phyloP scores from a whole-genome alignment of 805 yeast genomes.

The Hermanozyma aechmeae region DNA sequence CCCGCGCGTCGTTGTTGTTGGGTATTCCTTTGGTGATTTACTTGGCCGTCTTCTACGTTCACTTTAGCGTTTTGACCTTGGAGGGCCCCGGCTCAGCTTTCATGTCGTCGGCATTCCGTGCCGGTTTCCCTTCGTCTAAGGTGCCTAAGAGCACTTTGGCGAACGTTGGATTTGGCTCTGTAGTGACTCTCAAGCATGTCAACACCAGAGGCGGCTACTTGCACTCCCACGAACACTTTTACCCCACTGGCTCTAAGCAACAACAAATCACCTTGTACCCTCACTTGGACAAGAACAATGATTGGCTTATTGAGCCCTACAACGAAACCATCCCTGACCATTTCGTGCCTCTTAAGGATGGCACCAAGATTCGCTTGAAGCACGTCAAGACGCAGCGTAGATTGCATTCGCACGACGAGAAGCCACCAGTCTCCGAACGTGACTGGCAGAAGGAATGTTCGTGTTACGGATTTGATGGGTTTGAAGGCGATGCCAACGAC shows the following conservation, averaged over 20 bases:
- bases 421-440: conserved; percentile 64
- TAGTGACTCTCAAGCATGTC: conserved; percentile 56
- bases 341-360: conserved; percentile 57
- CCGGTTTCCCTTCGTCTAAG: conserved; percentile 48
- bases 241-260: conserved; percentile 75
- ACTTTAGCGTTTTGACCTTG: conserved; percentile 44
- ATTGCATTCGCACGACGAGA: conserved; percentile 76
- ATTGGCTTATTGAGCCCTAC: conserved; percentile 63
- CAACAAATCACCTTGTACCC: conserved; percentile 79
- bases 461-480: conserved; percentile 68
- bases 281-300: conserved; percentile 65
- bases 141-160: conserved; percentile 53
- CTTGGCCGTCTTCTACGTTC: conserved; percentile 50
- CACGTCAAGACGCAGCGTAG: conserved; percentile 54
- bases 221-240: conserved; percentile 67
- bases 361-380: conserved; percentile 59
- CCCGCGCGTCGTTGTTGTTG: conserved; percentile 45
- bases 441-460: conserved; percentile 85
- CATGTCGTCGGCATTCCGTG: conserved; percentile 64
- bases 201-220: conserved; percentile 73
- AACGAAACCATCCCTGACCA: conserved; percentile 49
- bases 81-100: conserved; percentile 70
- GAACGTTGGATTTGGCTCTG: conserved; percentile 67
- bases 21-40: conserved; percentile 54
- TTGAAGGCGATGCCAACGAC: conserved; percentile 77